These are phyloP conservation scores for Solanum arcanum DNA, from an alignment of 257 asterid species.

Conservation along the genomic window DNA sequence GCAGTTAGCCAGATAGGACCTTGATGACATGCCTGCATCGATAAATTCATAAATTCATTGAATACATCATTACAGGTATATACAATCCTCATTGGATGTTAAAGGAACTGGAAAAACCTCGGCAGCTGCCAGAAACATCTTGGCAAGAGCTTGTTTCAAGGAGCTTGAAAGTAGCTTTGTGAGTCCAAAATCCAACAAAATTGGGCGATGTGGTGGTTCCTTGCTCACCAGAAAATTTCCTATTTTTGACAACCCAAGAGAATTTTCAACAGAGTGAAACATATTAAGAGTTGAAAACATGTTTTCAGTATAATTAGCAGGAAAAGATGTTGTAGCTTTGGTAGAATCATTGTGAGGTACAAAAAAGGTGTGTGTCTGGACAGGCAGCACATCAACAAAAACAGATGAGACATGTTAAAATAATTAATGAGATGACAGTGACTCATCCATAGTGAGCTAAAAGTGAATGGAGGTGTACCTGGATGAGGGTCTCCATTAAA, in stretches of 20 bases:
- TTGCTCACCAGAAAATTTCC: constrained; percentile 97
- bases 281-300: neutral
- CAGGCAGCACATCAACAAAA: neutral
- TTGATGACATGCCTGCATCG: neutral
- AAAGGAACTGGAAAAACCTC: constrained; percentile 49
- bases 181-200: constrained; percentile 94
- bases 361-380: neutral
- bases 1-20: neutral
- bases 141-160: constrained; percentile 82
- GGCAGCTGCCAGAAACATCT: constrained; percentile 94
- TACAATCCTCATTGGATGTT: neutral
- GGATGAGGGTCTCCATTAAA: constrained; percentile 99
- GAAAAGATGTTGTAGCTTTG: neutral
- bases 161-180: constrained; percentile 69
- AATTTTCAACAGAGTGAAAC: neutral
- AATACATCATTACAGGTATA: neutral
- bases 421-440: neutral
- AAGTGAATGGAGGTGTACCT: constrained; percentile 24
- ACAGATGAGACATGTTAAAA: neutral
- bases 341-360: neutral
- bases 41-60: neutral
- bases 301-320: neutral
- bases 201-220: constrained; percentile 87
- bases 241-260: constrained; percentile 18
- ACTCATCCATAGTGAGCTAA: neutral